Base-by-base conservation (phyloP, 164 flowering plant genomes). In the Dillenia suffruticosa region DNA sequence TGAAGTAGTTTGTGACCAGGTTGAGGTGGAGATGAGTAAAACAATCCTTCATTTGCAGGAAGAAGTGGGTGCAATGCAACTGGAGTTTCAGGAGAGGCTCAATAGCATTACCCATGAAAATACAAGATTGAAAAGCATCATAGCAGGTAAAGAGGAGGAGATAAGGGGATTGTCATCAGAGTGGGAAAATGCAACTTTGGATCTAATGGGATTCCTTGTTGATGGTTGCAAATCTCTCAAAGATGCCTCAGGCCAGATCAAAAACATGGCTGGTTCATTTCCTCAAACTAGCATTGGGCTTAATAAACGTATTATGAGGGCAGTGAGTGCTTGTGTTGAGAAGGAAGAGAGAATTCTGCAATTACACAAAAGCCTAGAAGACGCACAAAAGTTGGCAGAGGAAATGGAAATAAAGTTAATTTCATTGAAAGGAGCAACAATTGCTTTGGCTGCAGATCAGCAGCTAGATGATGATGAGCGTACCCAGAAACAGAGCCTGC, bases 141-240 rank as follows among this genome's bases (percentile, higher is more conserved):
- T 91, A 44, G 71, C 69, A 51, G 70, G 78, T 54, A 80, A 76
- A 73, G 92, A 88, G 24, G 72, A 63, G 64, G 84, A 88, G 63
- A 64, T 81, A 49, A 73, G 44, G 57, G 51, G 46, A 51, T 56
- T 74, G 49, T 15, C 57, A 51, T 57, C 55, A 62, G 84, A 80
- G 53, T 91, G 95, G 97, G 97, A 86, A 80, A 86, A 74, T 76
- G 92, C 92, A 51, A 81, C 70, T 26, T 65, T 79, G 56, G 91
- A 85, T 58, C 79, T 88, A 52, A 84, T 89, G 47, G 76, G 57
- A 69, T 86, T 85, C 72, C 85, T 91, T 52, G 10, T 76, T 12
- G 89, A 88, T 69, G 94, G 97, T 57, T 82, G 76, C 59, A 82
- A 64, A 70, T 85, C 89, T 49, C 81, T 88, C 54, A 77, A 72